A percentile compares a stretch with the other conserved stretches of the same genome.
Conservation (phyloP, 768 basidiomycete species). For the Agrocybe pediades region DNA sequence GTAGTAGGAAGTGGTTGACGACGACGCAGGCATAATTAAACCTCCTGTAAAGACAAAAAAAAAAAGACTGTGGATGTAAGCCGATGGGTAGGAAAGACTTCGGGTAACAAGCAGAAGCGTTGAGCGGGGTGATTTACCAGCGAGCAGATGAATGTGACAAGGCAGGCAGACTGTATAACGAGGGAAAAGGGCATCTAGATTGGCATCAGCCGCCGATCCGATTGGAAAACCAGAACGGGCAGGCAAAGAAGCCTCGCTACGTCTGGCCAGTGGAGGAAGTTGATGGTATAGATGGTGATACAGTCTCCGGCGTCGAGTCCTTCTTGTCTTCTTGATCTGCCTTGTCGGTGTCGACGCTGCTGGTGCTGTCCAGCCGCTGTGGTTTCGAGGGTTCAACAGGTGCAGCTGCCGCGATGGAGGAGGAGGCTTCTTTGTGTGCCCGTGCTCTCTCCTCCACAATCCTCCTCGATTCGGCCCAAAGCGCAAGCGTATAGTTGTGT, state of each 20-base stretch:
- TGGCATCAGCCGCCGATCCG: too few species aligned
- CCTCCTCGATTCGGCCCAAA: conserved; percentile 69
- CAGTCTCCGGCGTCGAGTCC: neutral
- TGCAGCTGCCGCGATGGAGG: too few species aligned
- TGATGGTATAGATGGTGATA: neutral
- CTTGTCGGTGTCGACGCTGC: neutral
- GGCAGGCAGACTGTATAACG: too few species aligned
- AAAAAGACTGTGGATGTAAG: conserved; percentile 1
- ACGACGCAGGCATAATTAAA: neutral
- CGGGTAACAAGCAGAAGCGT: neutral
- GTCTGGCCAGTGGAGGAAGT: neutral
- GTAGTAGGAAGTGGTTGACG: neutral
- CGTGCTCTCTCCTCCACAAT: conserved; percentile 53
- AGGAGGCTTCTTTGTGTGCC: conserved; percentile 20
- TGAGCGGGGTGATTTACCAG: neutral
- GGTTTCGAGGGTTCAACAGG: conserved; percentile 2
- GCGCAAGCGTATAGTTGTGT: conserved; percentile 65
- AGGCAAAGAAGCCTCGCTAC: neutral
- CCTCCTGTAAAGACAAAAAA: neutral
- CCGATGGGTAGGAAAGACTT: neutral
- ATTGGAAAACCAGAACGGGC: too few species aligned
- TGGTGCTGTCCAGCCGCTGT: neutral
- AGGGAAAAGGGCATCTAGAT: too few species aligned
- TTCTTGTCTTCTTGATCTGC: conserved; percentile 2
- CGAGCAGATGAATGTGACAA: neutral